Evolutionary conservation across 2,329 filamentous ascomycete genomes (phyloP), one percentile per base, ranked within the genome.

Genomic region (Diplodia sapinea): DNA sequence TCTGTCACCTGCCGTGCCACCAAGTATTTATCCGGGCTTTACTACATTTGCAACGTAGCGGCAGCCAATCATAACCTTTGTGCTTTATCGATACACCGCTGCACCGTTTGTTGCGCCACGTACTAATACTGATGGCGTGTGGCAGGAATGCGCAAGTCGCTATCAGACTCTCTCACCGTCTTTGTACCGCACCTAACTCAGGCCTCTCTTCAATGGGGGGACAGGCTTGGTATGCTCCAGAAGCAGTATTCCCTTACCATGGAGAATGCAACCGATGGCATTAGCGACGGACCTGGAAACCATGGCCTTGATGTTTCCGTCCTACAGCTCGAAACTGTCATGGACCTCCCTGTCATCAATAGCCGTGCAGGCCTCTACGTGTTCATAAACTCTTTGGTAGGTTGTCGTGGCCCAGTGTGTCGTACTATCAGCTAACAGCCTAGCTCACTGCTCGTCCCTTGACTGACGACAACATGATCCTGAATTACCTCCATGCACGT

Each of bases 341-440:
- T 86, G 31, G 91, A 96, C 61, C 80, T 94, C 11, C 90, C 91
- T 3, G 82, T 88, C 36, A 83, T 89, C 57, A 93, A 92, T 71
- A 92, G 93, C 3, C 87, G 93, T 76, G 91, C 92, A 63, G 93
- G 91, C 5, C 83, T 97, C 66, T 97, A 95, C 75, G 84, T 96
- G 7, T 95, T 94, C 76, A 82, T 97, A 9, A 95, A 93, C 75
- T 88, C 93, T 66, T 85, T 91, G 76, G 91, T 95, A 82, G 71
- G 87, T 76, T 6, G 9, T 6, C 17, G 6, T 40, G 33, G 12
- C 3, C 3, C 57, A 51, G 50, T 50, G 68, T 7, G 4, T 13
- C 36, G 17, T 33, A 31, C 6, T 33, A 13, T 13, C 49, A 64
- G 59, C 79, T 84, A 70, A 85, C 67, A 31, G 66, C 65, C 47